Base-by-base conservation (phyloP, 495 filamentous ascomycete genomes). In the Xylaria castorea region DNA sequence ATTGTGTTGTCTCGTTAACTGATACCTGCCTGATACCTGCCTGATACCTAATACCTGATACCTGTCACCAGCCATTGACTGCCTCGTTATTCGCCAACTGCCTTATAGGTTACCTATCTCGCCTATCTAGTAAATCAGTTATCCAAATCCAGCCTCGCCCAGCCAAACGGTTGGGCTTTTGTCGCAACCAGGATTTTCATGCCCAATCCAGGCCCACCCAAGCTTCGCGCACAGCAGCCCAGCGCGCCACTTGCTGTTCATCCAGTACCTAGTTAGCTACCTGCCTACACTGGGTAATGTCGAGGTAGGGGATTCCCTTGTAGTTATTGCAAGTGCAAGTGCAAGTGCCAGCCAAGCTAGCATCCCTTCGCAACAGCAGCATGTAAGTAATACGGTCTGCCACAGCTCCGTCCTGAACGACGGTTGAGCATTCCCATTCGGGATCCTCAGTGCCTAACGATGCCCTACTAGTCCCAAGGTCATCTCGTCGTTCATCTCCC, bases 381-480 rank as follows among this genome's bases (percentile, higher is more conserved):
- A 78, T 78, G 75, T 77, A 81, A 64, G 75, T 77, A 81, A 64
- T 81, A 80, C 78, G 82, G 69, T 36, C 68, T 70, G 34, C 58
- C 25, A 34, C 46, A 8, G n/a, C 32, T 64, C 68, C 38, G 58
- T 48, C 27, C 68, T 60, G 58, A n/a, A 62, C 62, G 48, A 38
- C 60, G 46, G 50, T 55, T 71, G 60, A 64, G 46, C 60, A 44
- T 66, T 58, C 63, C 70, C 62, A 40, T 72, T 75, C 66, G 68
- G 72, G 68, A 71, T 25, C 58, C 73, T 78, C 73, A 75, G 74
- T 78, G 78, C 78, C 78, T 76, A 79, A 79, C 76, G 78, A 64
- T 78, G 76, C 78, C 78, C 78, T 79, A 79, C 76, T 66, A 64
- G 51, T 42, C 70, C 70, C 62, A 61, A 9, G 50, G 30, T 38